These are phyloP conservation scores for Geotrichum cucujoidarum DNA, from an alignment of 1,139 yeast species.

Conservation along the genomic window DNA sequence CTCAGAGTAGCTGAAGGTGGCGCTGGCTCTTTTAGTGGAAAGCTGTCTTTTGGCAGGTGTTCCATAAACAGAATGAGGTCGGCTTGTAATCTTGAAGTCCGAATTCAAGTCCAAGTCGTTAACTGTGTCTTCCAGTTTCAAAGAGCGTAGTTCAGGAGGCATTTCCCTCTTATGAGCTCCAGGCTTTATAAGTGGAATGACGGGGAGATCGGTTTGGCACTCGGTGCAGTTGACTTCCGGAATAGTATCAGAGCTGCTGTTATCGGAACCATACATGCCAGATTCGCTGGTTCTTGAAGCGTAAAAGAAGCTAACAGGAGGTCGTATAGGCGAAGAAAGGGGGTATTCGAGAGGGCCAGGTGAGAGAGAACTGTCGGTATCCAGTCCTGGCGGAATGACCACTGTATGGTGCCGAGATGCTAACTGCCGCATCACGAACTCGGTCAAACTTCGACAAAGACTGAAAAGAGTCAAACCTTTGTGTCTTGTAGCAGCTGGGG, in stretches of 20 bases:
- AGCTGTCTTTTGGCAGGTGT: conserved; percentile 2
- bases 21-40: not conserved
- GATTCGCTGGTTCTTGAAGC: no score
- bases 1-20: no score
- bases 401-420: no score
- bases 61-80: conserved; percentile 1
- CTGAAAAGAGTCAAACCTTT: not conserved
- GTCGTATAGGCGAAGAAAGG: no score
- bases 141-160: not conserved
- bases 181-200: conserved; percentile 10
- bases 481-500: no score
- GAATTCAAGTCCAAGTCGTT: conserved; percentile 6
- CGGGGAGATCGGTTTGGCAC: conserved; percentile 4
- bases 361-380: no score
- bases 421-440: no score
- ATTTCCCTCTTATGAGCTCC: conserved; percentile 9
- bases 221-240: conserved; percentile 7
- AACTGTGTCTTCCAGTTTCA: conserved; percentile 16
- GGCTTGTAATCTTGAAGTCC: conserved; percentile 2
- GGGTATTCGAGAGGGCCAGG: no score
- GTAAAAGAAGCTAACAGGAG: no score
- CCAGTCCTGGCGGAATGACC: no score
- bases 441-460: no score
- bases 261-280: conserved; percentile 1
- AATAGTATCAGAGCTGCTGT: conserved; percentile 17